Base-by-base conservation (phyloP, 768 basidiomycete genomes). In the Dioszegia crocea region DNA sequence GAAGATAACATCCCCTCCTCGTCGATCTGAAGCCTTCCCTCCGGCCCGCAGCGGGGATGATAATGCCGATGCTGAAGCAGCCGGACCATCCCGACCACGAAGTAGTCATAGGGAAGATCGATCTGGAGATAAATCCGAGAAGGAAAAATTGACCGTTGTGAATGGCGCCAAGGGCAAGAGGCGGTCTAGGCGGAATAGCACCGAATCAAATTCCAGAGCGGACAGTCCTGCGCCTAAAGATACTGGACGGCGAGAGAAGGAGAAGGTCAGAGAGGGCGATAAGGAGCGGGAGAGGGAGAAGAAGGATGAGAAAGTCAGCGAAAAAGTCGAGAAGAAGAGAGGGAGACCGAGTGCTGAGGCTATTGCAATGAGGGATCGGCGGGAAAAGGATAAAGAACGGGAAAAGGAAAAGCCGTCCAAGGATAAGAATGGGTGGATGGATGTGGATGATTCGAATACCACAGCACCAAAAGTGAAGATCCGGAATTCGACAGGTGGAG, bases 1-100 rank as follows among this genome's bases (percentile, higher is more conserved):
- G 26, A 44, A 46, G 26, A 19, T 65, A 1, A 57, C 56, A 11
- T 57, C 65, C 3, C 62, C 63, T 33, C 68, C 71, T 3, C 43
- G 65, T 21, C 57, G 63, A 30, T 47, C 61, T 24, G 64, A 66
- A 53, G 41, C 59, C 1, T 73, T 73, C 49, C 67, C 66, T 41
- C 63, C 68, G 9, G 52, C 53, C 1, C 27, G 29, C 26, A 43
- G 41, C 10, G 4, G 14, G 6, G 19, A 41, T 17, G n/a, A 5
- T 17, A 19, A 41, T 41, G 40, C 16, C 16, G 19, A 41, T 9
- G 11, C 45, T 4, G 47, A 21, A 3, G 29, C 53, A 23, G 33
- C 57, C 19, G 64, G 66, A 27, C 65, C 63, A 5, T 65, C 64
- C 16, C 31, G 49, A 53, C 16, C 60, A 3, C 49, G 57, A 16